These are phyloP conservation scores for Microascus cirrosus DNA, from an alignment of 2,329 filamentous ascomycete genomes.

Conservation along the genomic window DNA sequence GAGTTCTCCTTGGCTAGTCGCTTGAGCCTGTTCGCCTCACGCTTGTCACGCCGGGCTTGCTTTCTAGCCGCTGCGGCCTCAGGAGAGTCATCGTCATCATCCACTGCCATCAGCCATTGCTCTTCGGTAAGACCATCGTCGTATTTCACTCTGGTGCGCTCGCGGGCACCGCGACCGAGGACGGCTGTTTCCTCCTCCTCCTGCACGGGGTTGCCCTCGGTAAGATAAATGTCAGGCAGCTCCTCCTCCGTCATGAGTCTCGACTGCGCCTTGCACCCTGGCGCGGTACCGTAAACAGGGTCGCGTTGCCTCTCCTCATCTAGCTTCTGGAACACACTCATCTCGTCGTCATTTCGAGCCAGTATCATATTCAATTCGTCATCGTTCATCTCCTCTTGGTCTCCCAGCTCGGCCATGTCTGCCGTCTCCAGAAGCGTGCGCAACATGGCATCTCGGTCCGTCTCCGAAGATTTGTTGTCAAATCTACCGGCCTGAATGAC, in stretches of 20 bases:
- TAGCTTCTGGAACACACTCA: slow-evolving; percentile 67
- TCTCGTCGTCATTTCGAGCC: slow-evolving; percentile 74
- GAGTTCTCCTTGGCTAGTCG: slow-evolving; percentile 22
- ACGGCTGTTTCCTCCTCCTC: slow-evolving; percentile 67
- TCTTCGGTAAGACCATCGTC: slow-evolving; percentile 97
- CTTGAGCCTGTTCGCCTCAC: slow-evolving; percentile 65
- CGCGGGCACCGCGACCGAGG: slow-evolving; percentile 80
- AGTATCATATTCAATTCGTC: slow-evolving; percentile 94
- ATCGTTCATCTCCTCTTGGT: slow-evolving; percentile 97
- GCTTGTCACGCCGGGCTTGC: slow-evolving; percentile 70
- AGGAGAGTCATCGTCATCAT: slow-evolving; percentile 89
- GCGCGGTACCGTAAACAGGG: slow-evolving; percentile 57
- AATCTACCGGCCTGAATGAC: slow-evolving; percentile 99
- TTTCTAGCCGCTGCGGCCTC: slow-evolving; percentile 90
- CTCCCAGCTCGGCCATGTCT: slow-evolving; percentile 53
- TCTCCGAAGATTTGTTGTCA: slow-evolving; percentile 98
- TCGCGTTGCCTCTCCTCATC: slow-evolving; percentile 63
- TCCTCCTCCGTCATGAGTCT: slow-evolving; percentile 82
- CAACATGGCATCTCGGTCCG: slow-evolving; percentile 93
- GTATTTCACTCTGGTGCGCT: slow-evolving; percentile 88
- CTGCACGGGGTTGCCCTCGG: slow-evolving; percentile 72
- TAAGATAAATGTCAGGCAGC: slow-evolving; percentile 86
- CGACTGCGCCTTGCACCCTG: slow-evolving; percentile 52
- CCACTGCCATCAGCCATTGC: slow-evolving; percentile 96
- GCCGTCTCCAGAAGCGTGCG: slow-evolving; percentile 84